These are phyloP conservation scores for Friedmanniomyces simplex DNA, from an alignment of 495 filamentous ascomycete genomes.

Conservation along the genomic window DNA sequence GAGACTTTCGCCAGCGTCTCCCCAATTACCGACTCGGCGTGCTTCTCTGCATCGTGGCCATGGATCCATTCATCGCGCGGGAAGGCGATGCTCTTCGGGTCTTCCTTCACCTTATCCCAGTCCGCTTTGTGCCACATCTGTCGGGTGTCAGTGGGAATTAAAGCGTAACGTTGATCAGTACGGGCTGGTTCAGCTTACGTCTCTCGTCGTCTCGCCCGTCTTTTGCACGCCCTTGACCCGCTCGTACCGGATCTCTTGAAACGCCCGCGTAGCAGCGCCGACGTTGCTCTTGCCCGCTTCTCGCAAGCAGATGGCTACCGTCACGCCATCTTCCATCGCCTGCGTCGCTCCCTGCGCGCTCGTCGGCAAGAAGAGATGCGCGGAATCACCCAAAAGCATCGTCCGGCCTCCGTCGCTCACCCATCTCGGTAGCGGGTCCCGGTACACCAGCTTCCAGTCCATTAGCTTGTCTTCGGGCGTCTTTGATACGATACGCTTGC, in stretches of 20 bases:
- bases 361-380: constrained; percentile 64
- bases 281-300: constrained; percentile 44
- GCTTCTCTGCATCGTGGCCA: constrained; percentile 14
- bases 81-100: constrained; percentile 14
- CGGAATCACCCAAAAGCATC: constrained; percentile 57
- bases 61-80: constrained; percentile 21
- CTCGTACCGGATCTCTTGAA: constrained; percentile 38
- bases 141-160: not conserved
- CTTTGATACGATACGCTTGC: constrained; percentile 46
- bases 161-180: not conserved
- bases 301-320: constrained; percentile 52
- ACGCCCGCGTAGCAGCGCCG: constrained; percentile 35
- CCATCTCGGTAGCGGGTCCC: constrained; percentile 58
- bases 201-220: constrained; percentile 21
- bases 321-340: constrained; percentile 62
- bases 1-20: constrained; percentile 5
- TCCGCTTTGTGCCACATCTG: constrained; percentile 23
- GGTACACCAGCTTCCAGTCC: constrained; percentile 63
- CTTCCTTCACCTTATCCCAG: constrained; percentile 17
- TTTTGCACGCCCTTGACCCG: constrained; percentile 21
- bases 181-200: not conserved
- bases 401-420: constrained; percentile 48
- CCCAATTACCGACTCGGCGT: constrained; percentile 12
- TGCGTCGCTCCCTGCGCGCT: constrained; percentile 62
- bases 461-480: constrained; percentile 50